A percentile compares a stretch with the other conserved stretches of the same genome.
phyloP scores from a whole-genome alignment of 2,329 filamentous ascomycete species.

The Stemphylium vesicarium region DNA sequence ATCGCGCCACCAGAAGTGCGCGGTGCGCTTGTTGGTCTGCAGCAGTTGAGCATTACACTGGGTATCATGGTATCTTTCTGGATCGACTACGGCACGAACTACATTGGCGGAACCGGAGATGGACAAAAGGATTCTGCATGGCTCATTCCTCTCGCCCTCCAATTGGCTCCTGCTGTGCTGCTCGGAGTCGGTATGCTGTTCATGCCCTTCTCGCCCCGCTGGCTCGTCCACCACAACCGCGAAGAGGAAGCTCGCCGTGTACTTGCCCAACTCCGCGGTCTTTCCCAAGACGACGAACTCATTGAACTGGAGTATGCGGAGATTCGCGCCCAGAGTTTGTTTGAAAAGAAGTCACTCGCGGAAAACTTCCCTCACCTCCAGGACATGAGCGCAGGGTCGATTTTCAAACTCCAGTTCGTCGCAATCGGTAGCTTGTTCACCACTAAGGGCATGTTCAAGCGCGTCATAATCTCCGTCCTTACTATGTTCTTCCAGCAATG shows the following conservation, averaged over 20 bases:
- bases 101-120: conserved; percentile 61
- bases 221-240: conserved; percentile 72
- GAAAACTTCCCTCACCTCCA: conserved; percentile 71
- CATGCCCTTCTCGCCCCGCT: conserved; percentile 80
- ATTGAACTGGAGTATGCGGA: conserved; percentile 78
- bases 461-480: conserved; percentile 66
- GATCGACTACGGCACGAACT: conserved; percentile 48
- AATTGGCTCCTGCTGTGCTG: conserved; percentile 69
- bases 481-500: conserved; percentile 51
- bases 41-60: conserved; percentile 66
- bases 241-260: conserved; percentile 70
- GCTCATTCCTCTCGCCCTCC: conserved; percentile 74
- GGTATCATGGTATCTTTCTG: conserved; percentile 68
- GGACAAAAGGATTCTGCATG: conserved; percentile 72
- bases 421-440: conserved; percentile 69
- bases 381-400: conserved; percentile 65
- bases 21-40: conserved; percentile 68
- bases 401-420: conserved; percentile 64
- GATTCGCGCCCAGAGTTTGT: conserved; percentile 77
- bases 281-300: conserved; percentile 69
- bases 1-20: conserved; percentile 65
- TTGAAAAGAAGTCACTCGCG: conserved; percentile 73
- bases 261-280: conserved; percentile 67
- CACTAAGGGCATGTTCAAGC: conserved; percentile 68
- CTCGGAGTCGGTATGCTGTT: conserved; percentile 75